Conservation (phyloP, 179 eudicot genomes). For the Beta macrorhiza region DNA sequence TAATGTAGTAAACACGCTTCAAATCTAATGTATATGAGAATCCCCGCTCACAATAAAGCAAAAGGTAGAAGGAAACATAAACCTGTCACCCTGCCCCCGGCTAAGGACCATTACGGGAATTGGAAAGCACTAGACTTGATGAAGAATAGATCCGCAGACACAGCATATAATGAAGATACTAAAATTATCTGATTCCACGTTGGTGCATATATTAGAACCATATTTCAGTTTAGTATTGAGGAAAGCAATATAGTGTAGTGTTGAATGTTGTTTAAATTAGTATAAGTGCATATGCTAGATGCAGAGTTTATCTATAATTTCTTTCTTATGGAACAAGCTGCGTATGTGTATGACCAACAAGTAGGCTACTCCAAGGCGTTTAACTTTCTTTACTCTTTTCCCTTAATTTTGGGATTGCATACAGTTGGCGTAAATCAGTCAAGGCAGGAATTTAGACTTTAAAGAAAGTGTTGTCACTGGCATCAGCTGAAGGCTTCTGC, state of each 20-base stretch:
- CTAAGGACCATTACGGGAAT: not conserved
- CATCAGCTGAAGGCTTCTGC: not conserved
- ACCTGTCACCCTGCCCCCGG: not conserved
- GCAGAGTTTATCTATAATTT: not conserved
- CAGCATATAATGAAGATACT: too few relatives aligned
- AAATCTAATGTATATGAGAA: not conserved
- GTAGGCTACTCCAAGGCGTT: not conserved
- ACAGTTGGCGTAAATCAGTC: not conserved
- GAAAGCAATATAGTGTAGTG: not conserved
- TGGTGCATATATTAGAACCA: not conserved
- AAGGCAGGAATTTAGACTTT: not conserved
- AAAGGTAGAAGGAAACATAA: not conserved
- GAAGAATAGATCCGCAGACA: too few relatives aligned
- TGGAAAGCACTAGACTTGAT: too few relatives aligned
- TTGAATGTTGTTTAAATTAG: not conserved
- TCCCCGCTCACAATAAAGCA: not conserved
- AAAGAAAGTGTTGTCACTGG: not conserved
- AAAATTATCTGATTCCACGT: too few relatives aligned
- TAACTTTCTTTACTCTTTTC: not conserved
- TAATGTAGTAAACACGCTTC: not conserved
- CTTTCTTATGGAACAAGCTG: not conserved
- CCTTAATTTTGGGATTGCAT: not conserved
- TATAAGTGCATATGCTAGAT: not conserved
- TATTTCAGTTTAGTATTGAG: not conserved
- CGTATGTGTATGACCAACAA: not conserved